phyloP scores from a whole-genome alignment of 2,329 filamentous ascomycete species.

The Fusarium metavorans region DNA sequence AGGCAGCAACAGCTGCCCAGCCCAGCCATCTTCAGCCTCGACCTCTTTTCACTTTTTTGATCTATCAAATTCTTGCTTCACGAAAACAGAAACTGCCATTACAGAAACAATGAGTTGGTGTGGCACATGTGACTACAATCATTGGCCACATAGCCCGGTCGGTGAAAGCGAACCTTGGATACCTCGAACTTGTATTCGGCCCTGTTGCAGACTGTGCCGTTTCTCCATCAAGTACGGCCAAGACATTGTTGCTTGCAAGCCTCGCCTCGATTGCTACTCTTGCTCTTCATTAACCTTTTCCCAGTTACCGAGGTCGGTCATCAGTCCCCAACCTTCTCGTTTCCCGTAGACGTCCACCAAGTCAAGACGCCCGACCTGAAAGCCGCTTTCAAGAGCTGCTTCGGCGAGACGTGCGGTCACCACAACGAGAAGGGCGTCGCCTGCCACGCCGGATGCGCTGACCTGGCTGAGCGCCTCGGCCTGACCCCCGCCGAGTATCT shows the following conservation, averaged over 20 bases:
- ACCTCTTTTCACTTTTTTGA: background rate
- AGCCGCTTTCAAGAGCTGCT: background rate
- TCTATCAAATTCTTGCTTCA: background rate
- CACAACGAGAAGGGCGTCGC: background rate
- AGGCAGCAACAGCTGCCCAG: background rate
- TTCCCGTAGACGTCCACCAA: background rate
- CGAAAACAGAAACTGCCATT: background rate
- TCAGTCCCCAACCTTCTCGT: background rate
- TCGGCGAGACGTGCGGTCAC: background rate
- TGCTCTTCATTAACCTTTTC: background rate
- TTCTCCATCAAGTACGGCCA: constrained; percentile 22
- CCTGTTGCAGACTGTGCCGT: constrained; percentile 29
- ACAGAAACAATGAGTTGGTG: background rate
- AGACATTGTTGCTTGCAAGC: constrained; percentile 15
- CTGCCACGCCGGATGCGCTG: constrained; percentile 21
- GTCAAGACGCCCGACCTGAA: background rate
- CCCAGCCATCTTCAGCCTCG: background rate
- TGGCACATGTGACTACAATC: background rate
- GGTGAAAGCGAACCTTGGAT: background rate
- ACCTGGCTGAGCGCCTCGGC: constrained; percentile 8
- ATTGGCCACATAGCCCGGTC: background rate
- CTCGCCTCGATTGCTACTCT: background rate
- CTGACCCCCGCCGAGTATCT: constrained; percentile 5
- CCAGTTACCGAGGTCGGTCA: background rate
- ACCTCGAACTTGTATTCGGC: constrained; percentile 17